phyloP scores from a whole-genome alignment of 257 asterid genomes.

The Fraxinus americana region DNA sequence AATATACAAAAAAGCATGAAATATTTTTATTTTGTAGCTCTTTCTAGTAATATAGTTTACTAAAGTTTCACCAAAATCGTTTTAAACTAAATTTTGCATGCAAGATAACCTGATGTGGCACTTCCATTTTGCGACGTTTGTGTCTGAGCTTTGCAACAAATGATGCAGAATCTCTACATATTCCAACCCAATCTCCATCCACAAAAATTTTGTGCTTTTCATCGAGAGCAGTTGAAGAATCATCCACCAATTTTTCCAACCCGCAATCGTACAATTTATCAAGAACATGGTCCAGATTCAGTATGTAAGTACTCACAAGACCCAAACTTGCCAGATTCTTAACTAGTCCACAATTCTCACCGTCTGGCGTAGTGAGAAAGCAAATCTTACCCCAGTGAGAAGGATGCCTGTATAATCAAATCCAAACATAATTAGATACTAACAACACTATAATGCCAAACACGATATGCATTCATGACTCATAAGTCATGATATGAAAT shows the following conservation, averaged over 20 bases:
- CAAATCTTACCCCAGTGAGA: slow-evolving; percentile 98
- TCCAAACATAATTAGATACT: slow-evolving; percentile 27
- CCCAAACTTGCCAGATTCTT: slow-evolving; percentile 91
- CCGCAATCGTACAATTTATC: slow-evolving; percentile 64
- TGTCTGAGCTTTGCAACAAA: slow-evolving; percentile 70
- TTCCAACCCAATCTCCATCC: slow-evolving; percentile 94
- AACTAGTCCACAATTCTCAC: slow-evolving; percentile 97
- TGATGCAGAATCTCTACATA: slow-evolving; percentile 64
- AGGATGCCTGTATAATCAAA: slow-evolving; percentile 67
- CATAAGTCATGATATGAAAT: background rate
- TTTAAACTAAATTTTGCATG: slow-evolving; percentile 4
- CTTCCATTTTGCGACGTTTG: slow-evolving; percentile 67
- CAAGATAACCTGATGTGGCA: slow-evolving; percentile 67
- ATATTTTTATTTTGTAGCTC: background rate
- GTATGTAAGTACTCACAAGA: slow-evolving; percentile 63
- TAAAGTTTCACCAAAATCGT: background rate
- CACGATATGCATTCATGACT: background rate
- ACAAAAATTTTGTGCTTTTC: slow-evolving; percentile 69
- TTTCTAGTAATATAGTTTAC: background rate
- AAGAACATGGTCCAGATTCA: slow-evolving; percentile 49
- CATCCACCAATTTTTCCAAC: slow-evolving; percentile 64
- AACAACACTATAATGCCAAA: background rate
- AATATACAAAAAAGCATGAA: background rate
- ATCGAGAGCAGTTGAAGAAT: slow-evolving; percentile 41
- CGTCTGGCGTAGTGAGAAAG: slow-evolving; percentile 93